Percentiles rank a stretch among this genome's conserved stretches.
Evolutionary conservation across 1,139 yeast genomes (phyloP).

Genomic region (Candida sp.): DNA sequence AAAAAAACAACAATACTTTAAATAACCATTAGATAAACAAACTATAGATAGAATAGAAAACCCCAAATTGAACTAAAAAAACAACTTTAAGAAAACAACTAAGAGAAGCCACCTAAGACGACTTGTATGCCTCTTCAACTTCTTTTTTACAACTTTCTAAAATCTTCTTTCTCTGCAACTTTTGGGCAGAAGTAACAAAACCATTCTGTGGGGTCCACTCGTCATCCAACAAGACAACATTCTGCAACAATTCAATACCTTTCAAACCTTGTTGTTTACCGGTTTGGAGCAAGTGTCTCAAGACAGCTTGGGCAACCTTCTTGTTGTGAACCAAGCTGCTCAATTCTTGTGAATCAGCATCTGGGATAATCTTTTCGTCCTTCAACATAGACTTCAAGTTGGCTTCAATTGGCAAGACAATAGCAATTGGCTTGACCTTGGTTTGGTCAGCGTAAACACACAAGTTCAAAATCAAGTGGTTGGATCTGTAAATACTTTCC

Average conservation of each 20-base stretch:
- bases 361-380: constrained; percentile 51
- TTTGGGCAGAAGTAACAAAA: constrained; percentile 93
- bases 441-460: constrained; percentile 93
- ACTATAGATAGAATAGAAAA: neutral
- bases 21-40: neutral
- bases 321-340: constrained; percentile 53
- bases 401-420: constrained; percentile 80
- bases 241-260: constrained; percentile 87
- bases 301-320: constrained; percentile 59
- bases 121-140: constrained; percentile 60
- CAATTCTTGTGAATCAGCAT: constrained; percentile 55
- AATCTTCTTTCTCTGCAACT: constrained; percentile 93
- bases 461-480: constrained; percentile 73
- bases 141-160: constrained; percentile 61
- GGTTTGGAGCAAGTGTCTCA: constrained; percentile 66
- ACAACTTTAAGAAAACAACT: neutral
- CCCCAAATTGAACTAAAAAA: neutral
- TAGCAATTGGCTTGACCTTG: constrained; percentile 91
- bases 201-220: constrained; percentile 99
- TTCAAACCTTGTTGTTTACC: constrained; percentile 81
- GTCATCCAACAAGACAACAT: constrained; percentile 77
- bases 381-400: constrained; percentile 63
- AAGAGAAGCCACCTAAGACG: neutral
- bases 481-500: constrained; percentile 87
- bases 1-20: neutral